Evolutionary conservation across 352 stramenopile species (phyloP), one percentile per base, ranked within the genome.

Genomic region (Phytophthora litchii): DNA sequence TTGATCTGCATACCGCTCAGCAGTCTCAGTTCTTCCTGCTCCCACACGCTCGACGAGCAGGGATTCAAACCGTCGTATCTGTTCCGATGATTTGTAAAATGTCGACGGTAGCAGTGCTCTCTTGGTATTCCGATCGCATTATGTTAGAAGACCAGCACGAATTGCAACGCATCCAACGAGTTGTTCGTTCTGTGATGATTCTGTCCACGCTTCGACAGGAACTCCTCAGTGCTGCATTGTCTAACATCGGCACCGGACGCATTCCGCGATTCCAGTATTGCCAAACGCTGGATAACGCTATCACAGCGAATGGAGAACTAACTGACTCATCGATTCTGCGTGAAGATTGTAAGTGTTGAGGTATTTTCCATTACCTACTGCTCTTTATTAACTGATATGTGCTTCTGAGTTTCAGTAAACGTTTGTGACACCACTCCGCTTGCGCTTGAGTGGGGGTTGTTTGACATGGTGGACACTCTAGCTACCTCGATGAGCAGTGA

Each of bases 81-180:
- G 78, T 87, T 4, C 84, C 84, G 0, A 92, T 94, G 84, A 82
- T 94, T 36, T 88, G 80, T 59, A 94, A 92, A 55, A 83, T 94
- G 72, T 86, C 82, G 20, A 83, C 83, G 0, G 73, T 94, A 29
- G 84, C 84, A 7, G 82, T 94, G 13, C 43, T 94, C n/a, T 91
- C 82, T 7, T 94, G 82, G 84, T 94, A 91, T 37, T 86, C 81
- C 1, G 64, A 83, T 27, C 71, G 81, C 10, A 51, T 67, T 8
- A 60, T 87, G 32, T 25, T 42, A 1, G 83, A 94, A 77, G 76
- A 91, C 23, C 38, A 60, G 17, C 68, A 76, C 19, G 82, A 92
- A 46, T 38, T 94, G 3, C 80, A 91, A 55, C 77, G 78, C 0
- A 88, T 92, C 17, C 84, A 92, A 57, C 76, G 80, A 1, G 63